Evolutionary conservation across 176 grass and related monocot species (phyloP).

Genomic region (Elaeis guineensis): DNA sequence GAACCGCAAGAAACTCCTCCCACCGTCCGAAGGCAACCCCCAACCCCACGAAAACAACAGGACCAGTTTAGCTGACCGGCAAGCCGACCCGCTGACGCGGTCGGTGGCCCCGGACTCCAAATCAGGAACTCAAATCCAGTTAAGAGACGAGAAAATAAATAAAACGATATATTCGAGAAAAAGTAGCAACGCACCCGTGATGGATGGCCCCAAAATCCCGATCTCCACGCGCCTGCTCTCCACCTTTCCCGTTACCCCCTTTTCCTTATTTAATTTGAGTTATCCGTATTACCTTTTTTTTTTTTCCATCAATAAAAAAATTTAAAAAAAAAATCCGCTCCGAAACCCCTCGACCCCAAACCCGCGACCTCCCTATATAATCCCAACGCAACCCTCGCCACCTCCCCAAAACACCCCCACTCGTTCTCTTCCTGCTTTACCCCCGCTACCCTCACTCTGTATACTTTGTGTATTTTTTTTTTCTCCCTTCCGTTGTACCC

Average conservation of each 20-base stretch:
- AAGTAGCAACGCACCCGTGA: neutral
- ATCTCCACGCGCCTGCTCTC: neutral
- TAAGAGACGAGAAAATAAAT: conserved; percentile 2
- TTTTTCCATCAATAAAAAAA: too few relatives aligned
- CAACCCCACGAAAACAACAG: neutral
- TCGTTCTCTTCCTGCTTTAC: too few relatives aligned
- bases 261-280: conserved; percentile 7
- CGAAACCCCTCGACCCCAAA: neutral
- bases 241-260: conserved; percentile 11
- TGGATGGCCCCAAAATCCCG: neutral
- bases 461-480: neutral
- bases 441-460: too few relatives aligned
- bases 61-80: neutral
- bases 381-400: neutral
- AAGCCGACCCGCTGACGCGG: neutral
- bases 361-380: conserved; percentile 24
- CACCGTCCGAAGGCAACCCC: neutral
- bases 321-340: neutral
- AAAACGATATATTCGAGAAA: neutral
- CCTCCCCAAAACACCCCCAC: conserved; percentile 11
- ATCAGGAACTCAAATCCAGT: neutral
- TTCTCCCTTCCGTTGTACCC: neutral
- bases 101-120: neutral
- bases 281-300: conserved; percentile 7
- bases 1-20: neutral